Base-by-base conservation (phyloP, 345 rosid species). In the Rhodamnia argentea region DNA sequence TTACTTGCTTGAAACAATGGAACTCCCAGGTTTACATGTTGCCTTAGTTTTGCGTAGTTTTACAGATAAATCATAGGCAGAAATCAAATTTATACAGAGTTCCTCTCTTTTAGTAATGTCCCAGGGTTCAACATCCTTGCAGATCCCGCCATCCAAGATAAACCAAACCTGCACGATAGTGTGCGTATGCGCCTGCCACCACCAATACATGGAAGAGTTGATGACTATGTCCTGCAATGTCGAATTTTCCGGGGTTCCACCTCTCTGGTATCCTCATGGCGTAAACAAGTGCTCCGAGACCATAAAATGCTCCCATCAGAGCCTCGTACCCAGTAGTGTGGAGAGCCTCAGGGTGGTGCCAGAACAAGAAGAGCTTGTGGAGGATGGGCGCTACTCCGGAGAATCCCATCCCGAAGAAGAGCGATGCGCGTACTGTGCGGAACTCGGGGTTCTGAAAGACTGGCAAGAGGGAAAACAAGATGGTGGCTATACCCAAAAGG, bases 241-340 rank as follows among this genome's bases (percentile, higher is more conserved):
- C 99, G 27, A 96, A 96, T 83, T 93, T 96, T 13, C 99, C 99
- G 0, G 99, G 99, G 97, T 89, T 95, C 99, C 99, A 97, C 82
- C 99, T 87, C 89, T 97, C 96, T 0, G 98, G 99, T 32, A 96
- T 89, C 90, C 99, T 94, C 16, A 95, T 91, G 1, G 96, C 99
- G 75, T 95, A 96, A 52, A 96, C 92, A 82, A 95, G 84, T 52
- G 97, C 99, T 85, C 98, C 98, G 18, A 93, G 13, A 13, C 96
- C 96, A 52, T 95, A 91, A 13, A 93, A 87, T 78, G 93, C 78
- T 42, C 99, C 99, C 99, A 97, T 97, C 87, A 97, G 88, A 81
- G 91, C 64, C 93, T 96, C 99, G 18, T 94, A 97, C 20, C 97
- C 94, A 0, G 99, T 94, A 1, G 98, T 97, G 91, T 95, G 96